Conservation (phyloP, 2,329 filamentous ascomycete species). For the Calonectria leucothoes region DNA sequence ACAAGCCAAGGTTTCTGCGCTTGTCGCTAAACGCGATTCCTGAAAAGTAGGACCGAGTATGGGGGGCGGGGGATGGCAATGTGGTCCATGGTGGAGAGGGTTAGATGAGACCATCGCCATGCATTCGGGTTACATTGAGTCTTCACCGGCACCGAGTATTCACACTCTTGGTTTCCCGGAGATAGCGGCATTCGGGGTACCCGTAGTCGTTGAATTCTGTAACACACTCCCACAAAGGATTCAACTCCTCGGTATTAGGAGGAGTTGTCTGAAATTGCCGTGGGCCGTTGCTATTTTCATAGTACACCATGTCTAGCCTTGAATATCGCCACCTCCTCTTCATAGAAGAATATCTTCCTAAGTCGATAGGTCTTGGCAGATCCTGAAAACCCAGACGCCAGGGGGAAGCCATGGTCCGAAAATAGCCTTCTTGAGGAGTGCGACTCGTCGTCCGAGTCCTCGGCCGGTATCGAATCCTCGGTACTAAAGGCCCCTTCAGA, state of each 20-base stretch:
- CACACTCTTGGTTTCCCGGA: conserved; percentile 9
- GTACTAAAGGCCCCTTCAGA: conserved; percentile 16
- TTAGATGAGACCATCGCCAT: conserved; percentile 16
- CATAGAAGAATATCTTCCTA: conserved; percentile 20
- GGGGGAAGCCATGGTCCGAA: conserved; percentile 1
- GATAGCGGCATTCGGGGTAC: conserved; percentile 1
- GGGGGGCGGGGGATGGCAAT: conserved; percentile 1
- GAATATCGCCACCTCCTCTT: conserved; percentile 28
- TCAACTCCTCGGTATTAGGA: conserved; percentile 5
- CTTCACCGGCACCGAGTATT: background rate
- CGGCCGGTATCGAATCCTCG: conserved; percentile 15
- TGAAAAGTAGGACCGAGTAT: conserved; percentile 5
- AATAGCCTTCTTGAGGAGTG: conserved; percentile 19
- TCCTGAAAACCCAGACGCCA: background rate
- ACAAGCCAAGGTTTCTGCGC: conserved; percentile 8
- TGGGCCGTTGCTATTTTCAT: conserved; percentile 17
- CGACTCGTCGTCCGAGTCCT: conserved; percentile 25
- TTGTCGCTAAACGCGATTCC: conserved; percentile 6
- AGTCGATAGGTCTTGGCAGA: conserved; percentile 20
- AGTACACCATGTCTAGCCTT: conserved; percentile 22
- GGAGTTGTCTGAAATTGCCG: conserved; percentile 2
- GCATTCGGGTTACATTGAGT: conserved; percentile 5
- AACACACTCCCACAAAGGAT: conserved; percentile 12
- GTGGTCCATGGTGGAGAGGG: conserved; percentile 9
- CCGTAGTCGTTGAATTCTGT: background rate